These are phyloP conservation scores for Globisporangium acanthophoron DNA, from an alignment of 352 stramenopile genomes.

Conservation along the genomic window DNA sequence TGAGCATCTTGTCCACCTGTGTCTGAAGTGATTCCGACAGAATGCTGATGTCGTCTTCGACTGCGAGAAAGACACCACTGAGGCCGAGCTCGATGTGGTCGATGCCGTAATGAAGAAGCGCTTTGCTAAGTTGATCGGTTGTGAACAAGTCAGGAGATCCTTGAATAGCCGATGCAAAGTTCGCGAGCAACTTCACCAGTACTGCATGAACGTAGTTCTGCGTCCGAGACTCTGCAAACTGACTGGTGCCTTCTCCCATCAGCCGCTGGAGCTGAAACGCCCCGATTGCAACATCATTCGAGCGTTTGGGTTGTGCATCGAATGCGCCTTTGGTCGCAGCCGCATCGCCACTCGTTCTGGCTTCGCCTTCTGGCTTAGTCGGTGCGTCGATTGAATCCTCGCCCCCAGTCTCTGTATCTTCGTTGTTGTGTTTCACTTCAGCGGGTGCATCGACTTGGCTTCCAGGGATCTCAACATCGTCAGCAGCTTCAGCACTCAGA, in stretches of 20 bases:
- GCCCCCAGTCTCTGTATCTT: too few species aligned
- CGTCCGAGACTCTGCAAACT: not conserved
- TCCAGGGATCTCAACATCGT: too few species aligned
- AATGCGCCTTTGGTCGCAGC: too few species aligned
- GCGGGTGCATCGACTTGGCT: too few species aligned
- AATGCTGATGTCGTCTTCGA: conserved; percentile 8
- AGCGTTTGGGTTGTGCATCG: too few species aligned
- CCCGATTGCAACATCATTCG: not conserved
- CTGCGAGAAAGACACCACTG: conserved; percentile 10
- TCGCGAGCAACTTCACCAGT: not conserved
- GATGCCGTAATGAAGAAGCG: conserved; percentile 11
- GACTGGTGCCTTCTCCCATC: too few species aligned
- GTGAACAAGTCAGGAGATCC: conserved; percentile 1
- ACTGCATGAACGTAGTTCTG: not conserved
- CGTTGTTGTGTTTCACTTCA: too few species aligned
- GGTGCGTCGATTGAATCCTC: too few species aligned
- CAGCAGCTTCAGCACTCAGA: too few species aligned
- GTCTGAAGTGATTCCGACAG: not conserved
- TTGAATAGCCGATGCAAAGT: conserved; percentile 1
- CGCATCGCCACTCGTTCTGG: too few species aligned
- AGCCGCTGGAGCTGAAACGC: not conserved
- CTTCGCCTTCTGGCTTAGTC: too few species aligned
- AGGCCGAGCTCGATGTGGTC: conserved; percentile 9
- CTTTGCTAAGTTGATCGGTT: conserved; percentile 6
- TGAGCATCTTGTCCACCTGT: not conserved